Evolutionary conservation across 225 moss, liverwort and hornwort species (phyloP), one percentile per base, ranked within the genome.

Genomic region (Rhytidiadelphus loreus): DNA sequence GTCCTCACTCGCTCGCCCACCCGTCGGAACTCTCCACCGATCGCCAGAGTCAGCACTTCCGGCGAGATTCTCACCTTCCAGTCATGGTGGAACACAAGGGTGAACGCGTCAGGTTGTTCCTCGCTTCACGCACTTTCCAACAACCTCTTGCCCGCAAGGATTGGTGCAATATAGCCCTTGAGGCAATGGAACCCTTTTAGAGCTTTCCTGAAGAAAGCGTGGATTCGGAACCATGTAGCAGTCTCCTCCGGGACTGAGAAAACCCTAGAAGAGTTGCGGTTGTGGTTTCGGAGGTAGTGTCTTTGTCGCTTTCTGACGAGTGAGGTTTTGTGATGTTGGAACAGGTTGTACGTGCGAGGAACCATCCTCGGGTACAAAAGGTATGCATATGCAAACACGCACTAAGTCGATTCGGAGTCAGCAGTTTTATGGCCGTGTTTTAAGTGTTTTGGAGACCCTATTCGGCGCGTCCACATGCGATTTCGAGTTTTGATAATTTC

Each of bases 281-380:
- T 83, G 23, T 62, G 55, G 52, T 57, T 71, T 4, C 48, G 61
- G 61, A 84, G 57, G 52, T 80, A 59, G 58, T 59, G 25, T 86
- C 48, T 55, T 23, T 18, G 56, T 56, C 12, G 76, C 21, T 73
- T 72, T 87, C 85, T 92, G 77, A 86, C 89, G 32, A 82, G 12
- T 69, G n/a, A 17, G 37, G 50, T 56, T 85, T 33, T 78, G 75
- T 80, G 53, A 66, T 44, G 37, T 85, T 85, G 61, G 37, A 89
- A 55, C 94, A 97, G 95, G 94, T 89, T 97, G 90, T 97, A 97
- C 73, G 95, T 97, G 69, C 94, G 95, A 83, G 96, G 96, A 59
- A 97, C 93, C 76, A 90, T 97, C 90, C 96, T 97, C 92, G 96
- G 96, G 82, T 97, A 96, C 92, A 96, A 97, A 65, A 97, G 97